phyloP scores from a whole-genome alignment of 2,329 filamentous ascomycete genomes.

The Trichoderma citrinoviride region DNA sequence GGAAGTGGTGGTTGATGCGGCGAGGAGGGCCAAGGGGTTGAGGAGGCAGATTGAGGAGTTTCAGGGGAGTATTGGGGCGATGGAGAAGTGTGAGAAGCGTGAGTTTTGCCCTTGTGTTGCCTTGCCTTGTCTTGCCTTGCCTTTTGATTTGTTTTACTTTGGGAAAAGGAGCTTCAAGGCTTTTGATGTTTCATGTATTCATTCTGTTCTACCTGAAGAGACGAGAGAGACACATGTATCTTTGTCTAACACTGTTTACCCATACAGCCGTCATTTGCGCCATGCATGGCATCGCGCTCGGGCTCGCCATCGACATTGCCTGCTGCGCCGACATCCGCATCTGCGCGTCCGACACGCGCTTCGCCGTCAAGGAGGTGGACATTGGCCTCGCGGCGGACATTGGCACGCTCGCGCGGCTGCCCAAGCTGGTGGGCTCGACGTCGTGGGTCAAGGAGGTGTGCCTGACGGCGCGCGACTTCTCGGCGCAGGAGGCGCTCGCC shows the following conservation, averaged over 20 bases:
- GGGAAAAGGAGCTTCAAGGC: background rate
- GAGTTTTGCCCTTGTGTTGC: slow-evolving; percentile 32
- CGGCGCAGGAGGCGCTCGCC: slow-evolving; percentile 64
- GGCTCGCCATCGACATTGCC: slow-evolving; percentile 73
- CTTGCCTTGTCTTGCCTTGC: background rate
- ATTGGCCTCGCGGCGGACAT: slow-evolving; percentile 79
- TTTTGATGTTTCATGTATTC: too few species aligned
- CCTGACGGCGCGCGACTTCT: slow-evolving; percentile 68
- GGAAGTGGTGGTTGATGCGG: slow-evolving; percentile 55
- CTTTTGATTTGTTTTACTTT: background rate
- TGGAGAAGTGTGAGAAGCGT: slow-evolving; percentile 90
- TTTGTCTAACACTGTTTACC: background rate
- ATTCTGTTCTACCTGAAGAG: background rate
- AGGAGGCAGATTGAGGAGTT: slow-evolving; percentile 73
- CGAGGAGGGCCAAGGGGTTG: slow-evolving; percentile 60
- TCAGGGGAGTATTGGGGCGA: slow-evolving; percentile 70
- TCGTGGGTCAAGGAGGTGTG: slow-evolving; percentile 80
- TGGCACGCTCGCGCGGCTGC: slow-evolving; percentile 69
- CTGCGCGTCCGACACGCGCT: slow-evolving; percentile 55
- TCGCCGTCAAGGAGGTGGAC: slow-evolving; percentile 79
- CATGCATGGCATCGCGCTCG: slow-evolving; percentile 74
- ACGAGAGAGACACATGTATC: background rate
- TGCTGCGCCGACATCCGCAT: slow-evolving; percentile 70
- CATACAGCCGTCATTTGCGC: slow-evolving; percentile 75
- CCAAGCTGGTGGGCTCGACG: slow-evolving; percentile 67